Percentiles rank a stretch among this genome's conserved stretches.
Evolutionary conservation across 225 moss, liverwort and hornwort genomes (phyloP).

Genomic region (Marchantia polymorpha): DNA sequence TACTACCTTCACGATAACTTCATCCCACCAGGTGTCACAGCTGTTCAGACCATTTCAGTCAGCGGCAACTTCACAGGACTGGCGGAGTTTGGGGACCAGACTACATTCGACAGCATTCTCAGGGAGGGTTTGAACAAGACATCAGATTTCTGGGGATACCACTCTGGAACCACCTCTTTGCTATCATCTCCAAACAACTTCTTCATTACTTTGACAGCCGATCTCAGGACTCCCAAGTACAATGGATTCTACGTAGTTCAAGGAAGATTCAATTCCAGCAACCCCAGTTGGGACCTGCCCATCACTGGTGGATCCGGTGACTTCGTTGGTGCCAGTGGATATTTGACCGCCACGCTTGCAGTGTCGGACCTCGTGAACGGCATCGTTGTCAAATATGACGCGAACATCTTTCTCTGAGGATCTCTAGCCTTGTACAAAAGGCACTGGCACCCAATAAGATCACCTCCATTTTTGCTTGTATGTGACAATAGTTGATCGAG

Average conservation of each 20-base stretch:
- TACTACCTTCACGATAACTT: conserved; percentile 7
- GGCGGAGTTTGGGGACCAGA: neutral
- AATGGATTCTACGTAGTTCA: neutral
- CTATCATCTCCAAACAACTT: neutral
- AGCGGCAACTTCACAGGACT: neutral
- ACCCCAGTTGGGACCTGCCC: neutral
- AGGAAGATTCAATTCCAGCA: neutral
- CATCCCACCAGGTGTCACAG: neutral
- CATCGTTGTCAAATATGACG: neutral
- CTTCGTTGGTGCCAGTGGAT: neutral
- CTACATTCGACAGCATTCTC: neutral
- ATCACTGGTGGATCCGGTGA: neutral
- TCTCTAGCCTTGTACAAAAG: neutral
- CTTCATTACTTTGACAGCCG: neutral
- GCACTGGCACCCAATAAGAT: no score
- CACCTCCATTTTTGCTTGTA: no score
- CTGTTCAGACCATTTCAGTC: neutral
- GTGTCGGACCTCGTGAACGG: neutral
- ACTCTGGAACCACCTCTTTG: neutral
- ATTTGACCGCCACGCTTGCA: neutral
- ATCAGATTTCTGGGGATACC: neutral
- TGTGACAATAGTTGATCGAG: no score
- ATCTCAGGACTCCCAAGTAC: neutral
- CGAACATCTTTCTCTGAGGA: neutral
- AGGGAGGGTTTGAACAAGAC: neutral